Evolutionary conservation across 2,329 filamentous ascomycete species (phyloP), one percentile per base, ranked within the genome.

Genomic region (Westerdykella aurantiaca): DNA sequence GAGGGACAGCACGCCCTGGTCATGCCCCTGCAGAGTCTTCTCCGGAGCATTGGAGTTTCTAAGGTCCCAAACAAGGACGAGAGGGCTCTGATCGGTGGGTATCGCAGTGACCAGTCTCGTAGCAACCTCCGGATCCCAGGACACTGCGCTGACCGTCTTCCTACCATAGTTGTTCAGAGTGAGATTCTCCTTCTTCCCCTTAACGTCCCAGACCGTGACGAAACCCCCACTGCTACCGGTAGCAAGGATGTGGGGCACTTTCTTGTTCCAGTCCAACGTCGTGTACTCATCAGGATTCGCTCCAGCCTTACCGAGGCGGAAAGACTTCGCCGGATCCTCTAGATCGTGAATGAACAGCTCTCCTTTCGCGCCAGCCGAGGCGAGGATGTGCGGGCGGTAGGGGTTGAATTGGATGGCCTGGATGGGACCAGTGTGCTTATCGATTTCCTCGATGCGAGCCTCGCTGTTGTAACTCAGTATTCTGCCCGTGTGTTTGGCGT

Each of bases 381-480:
- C 91, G 38, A 98, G 78, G 46, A 97, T 84, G 61, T 96, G 89
- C 22, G 89, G 83, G 66, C 90, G 85, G 69, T 88, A 79, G 10
- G 91, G 89, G 70, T 98, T 98, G 79, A 97, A 98, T 68, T 98
- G 90, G 49, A 98, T 75, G 22, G 93, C 82, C 72, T 96, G 96
- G 71, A 96, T 90, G 14, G 91, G 80, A 17, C 91, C 93, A 38
- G 80, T 89, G 69, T 98, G 93, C 70, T 96, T 95, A 40, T 83
- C 83, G 25, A 88, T 89, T 64, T 86, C 82, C 53, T 88, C 89
- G 60, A 97, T 83, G 54, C 88, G 76, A n/a, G 90, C 81, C 67
- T 94, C 86, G 49, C 76, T 75, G 41, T 49, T 48, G 34, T 49
- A 49, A 34, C 57, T 70, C 45, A 70, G 61, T 48, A 44, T 38